A percentile compares a stretch with the other conserved stretches of the same genome.
These are phyloP conservation scores for Ilex aquifolium DNA, from an alignment of 257 asterid species.

Conservation along the genomic window DNA sequence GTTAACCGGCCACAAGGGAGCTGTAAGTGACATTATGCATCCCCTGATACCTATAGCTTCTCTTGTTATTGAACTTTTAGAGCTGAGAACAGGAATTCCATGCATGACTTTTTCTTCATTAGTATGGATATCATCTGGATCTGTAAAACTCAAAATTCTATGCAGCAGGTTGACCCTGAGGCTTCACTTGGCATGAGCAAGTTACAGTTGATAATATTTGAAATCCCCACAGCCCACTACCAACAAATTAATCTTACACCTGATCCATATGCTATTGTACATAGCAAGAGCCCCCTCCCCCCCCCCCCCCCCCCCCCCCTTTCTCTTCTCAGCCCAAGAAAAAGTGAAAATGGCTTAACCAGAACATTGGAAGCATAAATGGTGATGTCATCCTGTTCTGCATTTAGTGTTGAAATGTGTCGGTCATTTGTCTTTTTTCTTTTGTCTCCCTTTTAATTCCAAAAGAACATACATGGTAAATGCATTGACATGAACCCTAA, in stretches of 20 bases:
- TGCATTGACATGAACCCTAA: neutral
- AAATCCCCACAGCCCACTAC: too few species aligned
- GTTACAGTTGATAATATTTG: neutral
- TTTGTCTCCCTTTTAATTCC: too few species aligned
- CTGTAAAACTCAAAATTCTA: neutral
- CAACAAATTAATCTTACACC: too few species aligned
- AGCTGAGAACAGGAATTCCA: neutral
- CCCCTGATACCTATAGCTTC: neutral
- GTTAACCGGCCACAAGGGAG: slow-evolving; percentile 47
- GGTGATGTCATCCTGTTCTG: neutral
- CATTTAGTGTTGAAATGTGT: too few species aligned
- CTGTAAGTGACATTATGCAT: slow-evolving; percentile 38
- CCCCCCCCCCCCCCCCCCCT: too few species aligned
- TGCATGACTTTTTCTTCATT: too few species aligned
- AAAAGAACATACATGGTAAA: neutral
- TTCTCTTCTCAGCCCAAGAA: too few species aligned
- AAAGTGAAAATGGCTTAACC: too few species aligned
- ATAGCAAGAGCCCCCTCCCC: too few species aligned
- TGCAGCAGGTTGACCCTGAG: neutral
- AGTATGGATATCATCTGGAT: neutral
- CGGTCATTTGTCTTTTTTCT: neutral
- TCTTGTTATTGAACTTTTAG: neutral
- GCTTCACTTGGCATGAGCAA: neutral
- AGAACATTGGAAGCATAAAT: too few species aligned
- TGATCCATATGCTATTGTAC: too few species aligned